Conservation (phyloP, 768 basidiomycete genomes). For the Cubamyces sp. region DNA sequence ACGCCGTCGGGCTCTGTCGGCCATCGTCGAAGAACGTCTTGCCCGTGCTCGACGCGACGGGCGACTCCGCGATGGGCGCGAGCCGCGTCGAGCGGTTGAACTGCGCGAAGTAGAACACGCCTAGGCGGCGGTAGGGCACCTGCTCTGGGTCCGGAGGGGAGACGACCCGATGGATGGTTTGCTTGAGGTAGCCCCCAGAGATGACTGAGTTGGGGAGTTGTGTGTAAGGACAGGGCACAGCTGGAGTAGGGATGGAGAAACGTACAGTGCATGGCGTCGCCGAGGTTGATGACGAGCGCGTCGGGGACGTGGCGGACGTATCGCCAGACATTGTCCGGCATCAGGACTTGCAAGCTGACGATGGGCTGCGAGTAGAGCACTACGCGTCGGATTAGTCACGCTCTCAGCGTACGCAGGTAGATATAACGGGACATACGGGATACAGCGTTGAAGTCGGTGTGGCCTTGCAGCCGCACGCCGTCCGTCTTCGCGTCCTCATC, state of each 20-base stretch:
- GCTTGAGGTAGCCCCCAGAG: conserved; percentile 17
- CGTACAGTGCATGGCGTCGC: conserved; percentile 20
- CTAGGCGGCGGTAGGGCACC: conserved; percentile 15
- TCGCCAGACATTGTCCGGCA: conserved; percentile 19
- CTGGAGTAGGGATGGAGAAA: neutral
- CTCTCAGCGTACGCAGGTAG: neutral
- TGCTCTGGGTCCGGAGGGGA: conserved; percentile 13
- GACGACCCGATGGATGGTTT: conserved; percentile 19
- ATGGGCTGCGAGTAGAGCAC: conserved; percentile 22
- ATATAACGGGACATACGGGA: neutral
- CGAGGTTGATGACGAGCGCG: conserved; percentile 22
- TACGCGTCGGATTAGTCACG: neutral
- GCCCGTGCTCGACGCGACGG: conserved; percentile 14
- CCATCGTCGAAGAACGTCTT: conserved; percentile 17
- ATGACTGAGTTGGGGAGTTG: neutral
- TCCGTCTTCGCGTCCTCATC: conserved; percentile 17
- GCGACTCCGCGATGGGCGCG: conserved; percentile 16
- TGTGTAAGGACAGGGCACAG: neutral
- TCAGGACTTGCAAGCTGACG: conserved; percentile 16
- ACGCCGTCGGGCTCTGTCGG: conserved; percentile 16
- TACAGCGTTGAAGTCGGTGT: conserved; percentile 19
- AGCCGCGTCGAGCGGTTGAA: conserved; percentile 22
- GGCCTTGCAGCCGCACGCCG: conserved; percentile 15
- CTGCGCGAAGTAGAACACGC: conserved; percentile 21
- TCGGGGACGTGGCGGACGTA: conserved; percentile 18